A percentile compares a stretch with the other conserved stretches of the same genome.
phyloP scores from a whole-genome alignment of 2,329 filamentous ascomycete genomes.

The Plenodomus lindquistii region DNA sequence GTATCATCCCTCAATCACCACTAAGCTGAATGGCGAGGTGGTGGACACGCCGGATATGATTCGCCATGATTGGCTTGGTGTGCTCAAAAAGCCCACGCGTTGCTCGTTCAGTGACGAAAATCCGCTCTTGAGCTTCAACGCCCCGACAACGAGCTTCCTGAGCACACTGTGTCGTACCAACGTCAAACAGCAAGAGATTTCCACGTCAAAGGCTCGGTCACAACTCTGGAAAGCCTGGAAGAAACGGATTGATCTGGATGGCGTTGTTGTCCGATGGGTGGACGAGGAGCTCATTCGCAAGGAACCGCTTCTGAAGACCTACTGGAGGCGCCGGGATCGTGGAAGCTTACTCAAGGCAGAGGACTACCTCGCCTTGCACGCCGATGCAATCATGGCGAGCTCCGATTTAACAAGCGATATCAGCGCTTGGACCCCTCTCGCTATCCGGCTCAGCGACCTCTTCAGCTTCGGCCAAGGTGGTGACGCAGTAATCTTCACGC shows the following conservation, averaged over 20 bases:
- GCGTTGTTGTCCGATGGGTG: constrained; percentile 46
- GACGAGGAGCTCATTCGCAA: constrained; percentile 45
- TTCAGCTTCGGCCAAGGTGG: constrained; percentile 59
- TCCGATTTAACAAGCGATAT: constrained; percentile 57
- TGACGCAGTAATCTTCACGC: constrained; percentile 56
- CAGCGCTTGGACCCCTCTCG: constrained; percentile 57
- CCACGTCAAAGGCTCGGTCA: constrained; percentile 43
- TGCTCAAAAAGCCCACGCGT: constrained; percentile 45
- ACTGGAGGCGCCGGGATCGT: constrained; percentile 45
- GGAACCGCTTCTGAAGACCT: constrained; percentile 41
- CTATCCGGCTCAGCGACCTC: constrained; percentile 56
- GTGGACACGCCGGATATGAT: constrained; percentile 61
- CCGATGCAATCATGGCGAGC: constrained; percentile 57
- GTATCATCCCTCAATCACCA: constrained; percentile 45
- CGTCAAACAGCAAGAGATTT: constrained; percentile 45
- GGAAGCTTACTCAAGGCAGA: constrained; percentile 43
- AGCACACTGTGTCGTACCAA: constrained; percentile 44
- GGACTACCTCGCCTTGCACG: constrained; percentile 47
- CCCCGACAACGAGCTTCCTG: constrained; percentile 38
- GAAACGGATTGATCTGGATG: constrained; percentile 43
- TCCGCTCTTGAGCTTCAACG: constrained; percentile 54
- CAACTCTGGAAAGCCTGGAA: constrained; percentile 49
- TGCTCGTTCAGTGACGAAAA: constrained; percentile 54
- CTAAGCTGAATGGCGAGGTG: constrained; percentile 53
- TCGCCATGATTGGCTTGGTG: constrained; percentile 49